A percentile compares a stretch with the other conserved stretches of the same genome.
These are phyloP conservation scores for Lactarius akahatsu DNA, from an alignment of 768 basidiomycete species.

Conservation along the genomic window DNA sequence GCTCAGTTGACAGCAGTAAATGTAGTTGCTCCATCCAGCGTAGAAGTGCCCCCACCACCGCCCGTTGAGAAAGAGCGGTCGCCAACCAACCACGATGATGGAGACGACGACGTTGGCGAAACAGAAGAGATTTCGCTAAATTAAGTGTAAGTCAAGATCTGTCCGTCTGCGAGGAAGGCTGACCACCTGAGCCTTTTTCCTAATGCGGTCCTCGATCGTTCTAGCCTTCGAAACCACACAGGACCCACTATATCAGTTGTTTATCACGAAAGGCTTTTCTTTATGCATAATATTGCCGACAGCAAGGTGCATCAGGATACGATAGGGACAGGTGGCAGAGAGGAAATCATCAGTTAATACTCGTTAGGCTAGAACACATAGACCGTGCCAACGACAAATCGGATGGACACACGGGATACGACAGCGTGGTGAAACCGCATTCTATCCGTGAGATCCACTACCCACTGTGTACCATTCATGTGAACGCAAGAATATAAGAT, in stretches of 20 bases:
- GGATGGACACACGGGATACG: conserved; percentile 65
- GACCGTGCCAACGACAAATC: conserved; percentile 80
- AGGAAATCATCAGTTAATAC: neutral
- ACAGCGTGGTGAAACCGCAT: conserved; percentile 49
- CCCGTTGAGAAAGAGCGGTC: conserved; percentile 70
- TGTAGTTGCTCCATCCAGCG: conserved; percentile 54
- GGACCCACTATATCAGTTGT: neutral
- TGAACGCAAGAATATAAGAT: conserved; percentile 45
- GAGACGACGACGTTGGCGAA: conserved; percentile 74
- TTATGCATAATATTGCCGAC: neutral
- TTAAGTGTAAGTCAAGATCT: conserved; percentile 15
- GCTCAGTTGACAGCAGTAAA: conserved; percentile 14
- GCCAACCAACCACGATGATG: conserved; percentile 46
- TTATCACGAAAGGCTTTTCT: neutral
- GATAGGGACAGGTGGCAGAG: neutral
- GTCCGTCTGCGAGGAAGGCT: neutral
- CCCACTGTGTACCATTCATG: conserved; percentile 55
- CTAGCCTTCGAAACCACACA: neutral
- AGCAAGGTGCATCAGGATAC: neutral
- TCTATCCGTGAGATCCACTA: conserved; percentile 57
- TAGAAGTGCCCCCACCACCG: conserved; percentile 79
- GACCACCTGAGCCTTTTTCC: neutral
- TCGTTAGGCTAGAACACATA: neutral
- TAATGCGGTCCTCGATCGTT: neutral
- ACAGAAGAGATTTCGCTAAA: conserved; percentile 63